Percentiles rank a stretch among this genome's conserved stretches.
phyloP scores from a whole-genome alignment of 768 basidiomycete genomes.

The Mrakia gelida region DNA sequence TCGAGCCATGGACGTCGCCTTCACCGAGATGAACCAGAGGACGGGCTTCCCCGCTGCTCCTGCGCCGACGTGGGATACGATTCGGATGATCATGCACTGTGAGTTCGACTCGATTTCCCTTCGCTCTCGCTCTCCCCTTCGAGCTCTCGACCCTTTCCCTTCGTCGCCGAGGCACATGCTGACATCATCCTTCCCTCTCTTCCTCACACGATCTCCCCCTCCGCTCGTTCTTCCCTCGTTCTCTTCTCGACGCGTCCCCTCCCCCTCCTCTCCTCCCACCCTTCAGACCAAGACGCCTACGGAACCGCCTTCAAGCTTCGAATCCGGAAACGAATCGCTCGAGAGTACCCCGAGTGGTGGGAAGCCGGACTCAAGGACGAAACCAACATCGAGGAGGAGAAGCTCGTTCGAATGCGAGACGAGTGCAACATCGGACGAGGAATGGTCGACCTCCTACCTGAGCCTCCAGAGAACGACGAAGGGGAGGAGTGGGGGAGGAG shows the following conservation, averaged over 20 bases:
- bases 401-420: not conserved
- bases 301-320: not conserved
- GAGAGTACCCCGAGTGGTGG: not conserved
- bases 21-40: slow-evolving; percentile 22
- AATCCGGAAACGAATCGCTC: not conserved
- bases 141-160: too few species aligned
- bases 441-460: not conserved
- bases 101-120: not conserved
- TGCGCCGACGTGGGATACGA: slow-evolving; percentile 20
- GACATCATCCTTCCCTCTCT: not conserved
- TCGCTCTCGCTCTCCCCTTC: not conserved
- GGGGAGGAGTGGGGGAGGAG: slow-evolving; percentile 7
- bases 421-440: slow-evolving; percentile 6
- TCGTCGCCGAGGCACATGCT: too few species aligned
- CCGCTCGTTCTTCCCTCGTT: too few species aligned
- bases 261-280: not conserved
- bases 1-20: not conserved
- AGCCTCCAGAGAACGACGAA: not conserved
- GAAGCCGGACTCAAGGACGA: not conserved
- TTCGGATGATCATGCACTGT: slow-evolving; percentile 18
- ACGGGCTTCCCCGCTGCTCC: slow-evolving; percentile 24
- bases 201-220: too few species aligned
- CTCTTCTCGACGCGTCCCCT: not conserved
- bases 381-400: not conserved
- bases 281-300: slow-evolving; percentile 1